Percentiles rank a stretch among this genome's conserved stretches.
These are phyloP conservation scores for Lodderomyces jiufengensis DNA, from an alignment of 1,139 yeast genomes.

Conservation along the genomic window DNA sequence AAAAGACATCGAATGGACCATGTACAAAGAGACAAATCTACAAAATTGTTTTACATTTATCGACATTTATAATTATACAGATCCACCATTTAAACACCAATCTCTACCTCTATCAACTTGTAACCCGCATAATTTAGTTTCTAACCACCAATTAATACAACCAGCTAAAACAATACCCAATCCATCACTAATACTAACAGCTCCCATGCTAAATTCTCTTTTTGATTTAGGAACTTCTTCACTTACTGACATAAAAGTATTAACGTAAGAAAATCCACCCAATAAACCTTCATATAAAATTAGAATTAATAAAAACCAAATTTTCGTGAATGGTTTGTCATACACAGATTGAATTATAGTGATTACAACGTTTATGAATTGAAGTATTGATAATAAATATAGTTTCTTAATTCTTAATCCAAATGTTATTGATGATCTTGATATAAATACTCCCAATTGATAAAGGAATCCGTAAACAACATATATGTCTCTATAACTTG, in stretches of 20 bases:
- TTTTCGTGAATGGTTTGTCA: constrained; percentile 49
- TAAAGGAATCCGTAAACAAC: constrained; percentile 92
- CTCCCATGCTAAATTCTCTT: constrained; percentile 86
- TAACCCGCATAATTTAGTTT: constrained; percentile 63
- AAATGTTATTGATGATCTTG: constrained; percentile 75
- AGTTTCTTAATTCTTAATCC: constrained; percentile 56
- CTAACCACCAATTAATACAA: constrained; percentile 66
- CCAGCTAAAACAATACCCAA: constrained; percentile 87
- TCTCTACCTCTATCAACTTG: constrained; percentile 64
- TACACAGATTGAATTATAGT: constrained; percentile 63
- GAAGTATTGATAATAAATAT: constrained; percentile 63
- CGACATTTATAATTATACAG: constrained; percentile 4
- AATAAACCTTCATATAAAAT: constrained; percentile 83
- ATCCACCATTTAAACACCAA: constrained; percentile 46
- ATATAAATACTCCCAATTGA: constrained; percentile 88
- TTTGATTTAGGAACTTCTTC: constrained; percentile 54
- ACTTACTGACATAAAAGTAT: constrained; percentile 76
- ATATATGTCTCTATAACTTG: constrained; percentile 75
- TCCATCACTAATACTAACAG: constrained; percentile 91
- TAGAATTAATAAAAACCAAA: constrained; percentile 60
- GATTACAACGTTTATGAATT: constrained; percentile 58
- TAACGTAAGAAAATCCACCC: constrained; percentile 89
- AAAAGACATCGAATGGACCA: no score
- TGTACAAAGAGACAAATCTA: no score
- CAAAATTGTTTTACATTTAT: no score